Evolutionary conservation across 768 basidiomycete species (phyloP).

Genomic region (Suillus tomentosus): DNA sequence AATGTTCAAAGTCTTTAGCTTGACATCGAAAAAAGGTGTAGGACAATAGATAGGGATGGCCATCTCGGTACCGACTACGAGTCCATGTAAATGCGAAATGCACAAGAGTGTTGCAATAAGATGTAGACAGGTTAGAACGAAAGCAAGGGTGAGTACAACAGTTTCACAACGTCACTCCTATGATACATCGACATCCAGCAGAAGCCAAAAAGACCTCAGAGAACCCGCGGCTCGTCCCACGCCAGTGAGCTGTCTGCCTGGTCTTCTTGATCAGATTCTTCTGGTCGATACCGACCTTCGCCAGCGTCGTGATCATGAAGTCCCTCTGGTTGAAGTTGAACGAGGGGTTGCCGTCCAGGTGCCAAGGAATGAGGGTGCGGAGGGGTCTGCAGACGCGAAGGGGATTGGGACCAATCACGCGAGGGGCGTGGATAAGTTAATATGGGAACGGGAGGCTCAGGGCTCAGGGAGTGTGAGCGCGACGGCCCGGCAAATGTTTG

Average conservation of each 20-base stretch:
- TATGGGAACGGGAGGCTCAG: constrained; percentile 13
- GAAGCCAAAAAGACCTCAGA: constrained; percentile 27
- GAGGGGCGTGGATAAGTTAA: constrained; percentile 20
- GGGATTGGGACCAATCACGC: constrained; percentile 15
- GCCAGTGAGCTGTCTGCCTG: constrained; percentile 8
- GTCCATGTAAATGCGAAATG: constrained; percentile 10
- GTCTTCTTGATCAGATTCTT: constrained; percentile 8
- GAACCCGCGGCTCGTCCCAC: constrained; percentile 19
- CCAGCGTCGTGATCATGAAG: constrained; percentile 6
- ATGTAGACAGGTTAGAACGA: constrained; percentile 5
- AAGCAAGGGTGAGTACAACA: constrained; percentile 18
- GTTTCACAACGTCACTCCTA: constrained; percentile 9
- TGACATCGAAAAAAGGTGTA: background rate
- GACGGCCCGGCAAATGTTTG: constrained; percentile 28
- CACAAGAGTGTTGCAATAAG: constrained; percentile 6
- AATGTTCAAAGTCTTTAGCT: background rate
- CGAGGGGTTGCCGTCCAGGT: background rate
- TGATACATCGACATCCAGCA: constrained; percentile 13
- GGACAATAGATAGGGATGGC: constrained; percentile 6
- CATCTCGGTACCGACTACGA: constrained; percentile 1
- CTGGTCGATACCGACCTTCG: constrained; percentile 17
- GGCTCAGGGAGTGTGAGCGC: constrained; percentile 3
- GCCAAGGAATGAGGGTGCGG: background rate
- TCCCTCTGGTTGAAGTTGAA: background rate
- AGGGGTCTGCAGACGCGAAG: background rate